phyloP scores from a whole-genome alignment of 2,329 filamentous ascomycete genomes.

The Xylaria sp. region DNA sequence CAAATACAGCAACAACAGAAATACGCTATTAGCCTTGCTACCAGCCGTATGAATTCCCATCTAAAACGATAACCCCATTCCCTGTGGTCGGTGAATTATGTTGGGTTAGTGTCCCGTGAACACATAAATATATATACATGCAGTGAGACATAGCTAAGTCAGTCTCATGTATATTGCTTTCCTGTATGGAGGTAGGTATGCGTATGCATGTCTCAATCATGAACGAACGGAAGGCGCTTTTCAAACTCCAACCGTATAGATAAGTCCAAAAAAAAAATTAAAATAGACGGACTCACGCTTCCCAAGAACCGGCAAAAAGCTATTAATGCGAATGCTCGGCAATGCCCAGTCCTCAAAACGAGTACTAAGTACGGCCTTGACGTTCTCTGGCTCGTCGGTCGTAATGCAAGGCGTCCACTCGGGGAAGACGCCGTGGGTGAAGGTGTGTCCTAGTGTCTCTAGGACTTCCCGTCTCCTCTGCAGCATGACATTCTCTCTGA shows the following conservation, averaged over 20 bases:
- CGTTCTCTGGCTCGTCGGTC: slow-evolving; percentile 54
- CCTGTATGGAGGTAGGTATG: not conserved
- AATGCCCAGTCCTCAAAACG: slow-evolving; percentile 62
- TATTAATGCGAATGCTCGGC: slow-evolving; percentile 50
- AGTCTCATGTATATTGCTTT: not conserved
- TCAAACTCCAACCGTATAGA: not conserved
- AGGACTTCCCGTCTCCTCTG: slow-evolving; percentile 30
- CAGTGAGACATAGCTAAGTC: not conserved
- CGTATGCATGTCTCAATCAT: not conserved
- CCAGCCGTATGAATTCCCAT: too few species aligned
- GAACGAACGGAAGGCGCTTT: not conserved
- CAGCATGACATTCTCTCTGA: slow-evolving; percentile 40
- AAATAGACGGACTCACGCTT: slow-evolving; percentile 41
- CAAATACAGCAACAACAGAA: too few species aligned
- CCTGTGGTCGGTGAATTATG: too few species aligned
- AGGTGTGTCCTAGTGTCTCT: slow-evolving; percentile 40
- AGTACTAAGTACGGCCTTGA: slow-evolving; percentile 64
- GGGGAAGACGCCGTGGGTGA: slow-evolving; percentile 41
- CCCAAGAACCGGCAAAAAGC: slow-evolving; percentile 59
- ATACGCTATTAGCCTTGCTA: too few species aligned
- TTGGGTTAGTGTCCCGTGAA: too few species aligned
- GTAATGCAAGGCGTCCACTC: slow-evolving; percentile 32
- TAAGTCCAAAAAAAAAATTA: not conserved
- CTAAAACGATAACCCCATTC: too few species aligned
- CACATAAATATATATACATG: too few species aligned